Base-by-base conservation (phyloP, 768 basidiomycete species). In the Boletus pseudo-olivaceus region DNA sequence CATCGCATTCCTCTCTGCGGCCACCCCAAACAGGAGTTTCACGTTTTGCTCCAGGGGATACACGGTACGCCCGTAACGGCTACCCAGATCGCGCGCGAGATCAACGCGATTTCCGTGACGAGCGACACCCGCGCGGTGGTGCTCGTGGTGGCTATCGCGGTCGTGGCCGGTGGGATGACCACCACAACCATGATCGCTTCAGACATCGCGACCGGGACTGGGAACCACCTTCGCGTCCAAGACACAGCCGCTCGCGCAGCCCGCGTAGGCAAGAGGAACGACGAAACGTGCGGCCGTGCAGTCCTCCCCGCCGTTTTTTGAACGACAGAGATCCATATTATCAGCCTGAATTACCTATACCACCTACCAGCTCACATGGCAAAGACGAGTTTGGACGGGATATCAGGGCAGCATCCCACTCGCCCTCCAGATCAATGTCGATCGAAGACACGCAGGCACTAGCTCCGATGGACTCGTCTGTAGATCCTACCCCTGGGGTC, bases 351-450 rank as follows among this genome's bases (percentile, higher is more conserved):
- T 51, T 64, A 53, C 50, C 51, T 32, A 48, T 60, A 20, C 44
- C 67, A 38, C 60, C 58, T 65, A 59, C 58, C 48, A 72, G 65
- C 46, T 66, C 66, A 49, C 60, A 67, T n/a, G 83, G 74, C 53
- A 90, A 84, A 71, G 90, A 93, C 79, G 90, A 93, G 70, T 93
- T 93, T 71, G 90, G 90, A 61, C 84, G 90, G 62, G 89, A 92
- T 67, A 78, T 90, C 65, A 79, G 90, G 62, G 73, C 80, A 34
- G 70, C 73, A 39, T 83, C 87, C 37, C 50, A 56, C 45, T 67
- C 70, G 52, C 68, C 62, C 47, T 67, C 72, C 34, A 64, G 70
- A 51, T 61, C 70, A 4, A 48, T 42, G 47, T 66, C 66, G 43
- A 55, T 51, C 52, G 65, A 66, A 55, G 60, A 60, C 60, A 57